Evolutionary conservation across 331 rosid genomes (phyloP).

Genomic region (Quercus tomentella): DNA sequence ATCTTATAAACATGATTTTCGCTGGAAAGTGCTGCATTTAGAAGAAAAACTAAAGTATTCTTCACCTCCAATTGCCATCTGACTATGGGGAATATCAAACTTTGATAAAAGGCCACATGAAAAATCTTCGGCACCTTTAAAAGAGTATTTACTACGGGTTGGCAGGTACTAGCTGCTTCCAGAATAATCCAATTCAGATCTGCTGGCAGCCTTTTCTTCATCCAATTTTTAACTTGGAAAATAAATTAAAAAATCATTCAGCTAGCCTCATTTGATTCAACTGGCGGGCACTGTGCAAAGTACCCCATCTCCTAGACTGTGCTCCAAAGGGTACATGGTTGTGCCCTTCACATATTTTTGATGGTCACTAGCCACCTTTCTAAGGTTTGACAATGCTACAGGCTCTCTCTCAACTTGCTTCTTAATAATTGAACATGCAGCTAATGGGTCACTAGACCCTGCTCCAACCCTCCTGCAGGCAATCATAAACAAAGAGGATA

Average conservation of each 20-base stretch:
- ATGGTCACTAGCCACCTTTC: conserved; percentile 60
- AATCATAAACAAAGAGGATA: conserved; percentile 9
- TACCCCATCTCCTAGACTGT: conserved; percentile 57
- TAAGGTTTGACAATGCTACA: conserved; percentile 38
- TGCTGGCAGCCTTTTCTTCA: conserved; percentile 1
- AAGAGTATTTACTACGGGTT: neutral
- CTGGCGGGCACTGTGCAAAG: conserved; percentile 68
- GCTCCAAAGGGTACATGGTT: conserved; percentile 89
- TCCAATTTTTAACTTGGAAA: conserved; percentile 1
- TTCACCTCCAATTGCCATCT: neutral
- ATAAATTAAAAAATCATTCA: neutral
- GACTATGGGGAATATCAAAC: neutral
- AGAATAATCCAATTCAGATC: neutral
- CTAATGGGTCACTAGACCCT: conserved; percentile 65
- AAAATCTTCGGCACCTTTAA: conserved; percentile 5
- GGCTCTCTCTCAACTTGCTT: conserved; percentile 49
- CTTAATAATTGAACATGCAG: conserved; percentile 58
- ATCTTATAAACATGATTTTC: neutral
- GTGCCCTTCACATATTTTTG: conserved; percentile 55
- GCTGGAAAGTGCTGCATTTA: neutral
- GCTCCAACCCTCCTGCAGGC: conserved; percentile 76
- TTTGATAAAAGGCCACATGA: neutral
- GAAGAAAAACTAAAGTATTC: neutral
- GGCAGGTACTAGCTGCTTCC: neutral
- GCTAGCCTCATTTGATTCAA: conserved; percentile 18